phyloP scores from a whole-genome alignment of 495 filamentous ascomycete species.

The Lichenothelia convexa region DNA sequence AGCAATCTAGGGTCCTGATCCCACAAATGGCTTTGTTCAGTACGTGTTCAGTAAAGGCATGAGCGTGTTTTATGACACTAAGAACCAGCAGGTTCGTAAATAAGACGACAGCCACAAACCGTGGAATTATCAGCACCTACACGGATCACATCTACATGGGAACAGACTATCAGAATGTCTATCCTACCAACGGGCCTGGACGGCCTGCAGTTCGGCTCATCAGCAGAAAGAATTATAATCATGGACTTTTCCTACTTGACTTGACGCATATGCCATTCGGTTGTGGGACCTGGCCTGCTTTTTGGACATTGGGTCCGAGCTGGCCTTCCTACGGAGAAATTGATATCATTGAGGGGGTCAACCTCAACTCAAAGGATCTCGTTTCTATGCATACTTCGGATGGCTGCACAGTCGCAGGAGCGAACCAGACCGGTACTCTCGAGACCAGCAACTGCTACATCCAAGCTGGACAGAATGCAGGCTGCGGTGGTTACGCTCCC shows the following conservation, averaged over 20 bases:
- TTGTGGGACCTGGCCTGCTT: constrained; percentile 20
- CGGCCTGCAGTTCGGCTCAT: constrained; percentile 18
- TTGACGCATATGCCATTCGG: constrained; percentile 20
- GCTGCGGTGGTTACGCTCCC: constrained; percentile 10
- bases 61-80: background rate
- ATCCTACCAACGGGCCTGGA: constrained; percentile 11
- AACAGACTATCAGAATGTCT: constrained; percentile 14
- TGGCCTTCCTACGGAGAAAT: constrained; percentile 77
- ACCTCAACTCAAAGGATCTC: constrained; percentile 40
- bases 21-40: constrained; percentile 18
- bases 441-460: constrained; percentile 32
- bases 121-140: constrained; percentile 12
- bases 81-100: constrained; percentile 7
- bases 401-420: constrained; percentile 39
- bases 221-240: constrained; percentile 14
- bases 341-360: constrained; percentile 77
- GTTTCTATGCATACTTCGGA: constrained; percentile 60
- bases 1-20: constrained; percentile 9
- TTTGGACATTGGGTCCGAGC: constrained; percentile 51
- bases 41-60: constrained; percentile 5
- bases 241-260: constrained; percentile 21
- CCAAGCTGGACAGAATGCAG: constrained; percentile 1
- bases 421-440: constrained; percentile 29
- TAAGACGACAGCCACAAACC: constrained; percentile 7
- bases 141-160: constrained; percentile 11